These are phyloP conservation scores for Aspergillus thermomutatus DNA, from an alignment of 2,329 filamentous ascomycete species.

Conservation along the genomic window DNA sequence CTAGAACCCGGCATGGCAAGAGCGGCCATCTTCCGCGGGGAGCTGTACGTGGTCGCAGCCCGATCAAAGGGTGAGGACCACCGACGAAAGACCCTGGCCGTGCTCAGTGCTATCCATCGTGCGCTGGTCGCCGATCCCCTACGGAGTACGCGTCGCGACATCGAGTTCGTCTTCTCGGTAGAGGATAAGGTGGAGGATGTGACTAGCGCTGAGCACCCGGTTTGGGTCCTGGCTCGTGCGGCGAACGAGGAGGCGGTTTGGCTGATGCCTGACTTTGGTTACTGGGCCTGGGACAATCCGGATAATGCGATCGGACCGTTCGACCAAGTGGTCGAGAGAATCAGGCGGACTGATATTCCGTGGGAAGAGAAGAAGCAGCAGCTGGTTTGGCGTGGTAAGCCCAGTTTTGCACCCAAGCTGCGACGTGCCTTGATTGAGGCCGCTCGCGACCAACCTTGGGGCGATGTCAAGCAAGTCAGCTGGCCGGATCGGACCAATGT, in stretches of 20 bases:
- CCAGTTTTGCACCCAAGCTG: constrained; percentile 40
- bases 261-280: constrained; percentile 53
- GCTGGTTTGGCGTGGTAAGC: constrained; percentile 50
- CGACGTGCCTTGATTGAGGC: constrained; percentile 39
- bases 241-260: constrained; percentile 43
- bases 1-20: constrained; percentile 33
- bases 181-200: constrained; percentile 45
- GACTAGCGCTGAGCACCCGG: constrained; percentile 29
- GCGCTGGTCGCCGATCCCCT: constrained; percentile 42
- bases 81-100: constrained; percentile 38
- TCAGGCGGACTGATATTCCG: constrained; percentile 24
- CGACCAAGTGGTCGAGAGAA: constrained; percentile 33
- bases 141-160: constrained; percentile 35
- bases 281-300: constrained; percentile 47
- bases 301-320: constrained; percentile 35
- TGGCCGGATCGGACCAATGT: constrained; percentile 44
- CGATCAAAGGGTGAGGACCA: constrained; percentile 35
- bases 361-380: constrained; percentile 39
- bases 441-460: constrained; percentile 43
- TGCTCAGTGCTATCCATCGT: constrained; percentile 48
- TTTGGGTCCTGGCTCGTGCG: constrained; percentile 45
- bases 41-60: constrained; percentile 30
- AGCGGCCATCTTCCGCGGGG: constrained; percentile 30
- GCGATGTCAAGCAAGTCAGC: constrained; percentile 43
- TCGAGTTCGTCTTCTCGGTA: constrained; percentile 47